Percentiles rank a stretch among this genome's conserved stretches.
Evolutionary conservation across 352 stramenopile species (phyloP).

Genomic region (Pythium vanterpoolii): DNA sequence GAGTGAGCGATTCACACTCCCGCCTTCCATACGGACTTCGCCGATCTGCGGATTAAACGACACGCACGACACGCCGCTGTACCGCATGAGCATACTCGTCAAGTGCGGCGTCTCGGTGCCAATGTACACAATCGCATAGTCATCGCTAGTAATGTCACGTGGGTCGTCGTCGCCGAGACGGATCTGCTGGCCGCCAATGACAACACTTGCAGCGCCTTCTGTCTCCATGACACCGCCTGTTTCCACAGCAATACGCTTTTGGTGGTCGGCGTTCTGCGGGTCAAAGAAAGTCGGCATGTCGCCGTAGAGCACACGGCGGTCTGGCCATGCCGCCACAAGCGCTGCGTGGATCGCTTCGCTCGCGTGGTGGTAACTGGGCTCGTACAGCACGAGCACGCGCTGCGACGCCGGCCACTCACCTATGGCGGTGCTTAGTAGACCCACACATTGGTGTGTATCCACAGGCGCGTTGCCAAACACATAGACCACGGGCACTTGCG

Average conservation of each 20-base stretch:
- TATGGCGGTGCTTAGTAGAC: conserved; percentile 34
- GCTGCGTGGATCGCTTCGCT: conserved; percentile 47
- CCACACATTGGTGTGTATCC: conserved; percentile 53
- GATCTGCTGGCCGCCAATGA: conserved; percentile 66
- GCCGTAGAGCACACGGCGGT: conserved; percentile 48
- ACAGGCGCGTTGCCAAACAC: conserved; percentile 80
- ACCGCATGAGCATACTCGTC: conserved; percentile 79
- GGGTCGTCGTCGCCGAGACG: conserved; percentile 24
- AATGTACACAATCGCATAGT: conserved; percentile 65
- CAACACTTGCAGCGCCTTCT: conserved; percentile 2
- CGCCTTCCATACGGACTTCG: conserved; percentile 48
- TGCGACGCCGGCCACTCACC: conserved; percentile 33
- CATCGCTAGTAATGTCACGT: conserved; percentile 32
- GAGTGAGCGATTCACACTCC: conserved; percentile 63
- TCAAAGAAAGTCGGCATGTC: conserved; percentile 75
- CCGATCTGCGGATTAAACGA: conserved; percentile 64
- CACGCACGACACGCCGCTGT: conserved; percentile 61
- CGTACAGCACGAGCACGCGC: conserved; percentile 88
- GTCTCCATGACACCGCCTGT: neutral
- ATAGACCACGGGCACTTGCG: conserved; percentile 89
- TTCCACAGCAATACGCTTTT: conserved; percentile 8
- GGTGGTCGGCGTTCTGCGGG: conserved; percentile 31
- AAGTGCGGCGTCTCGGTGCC: conserved; percentile 73
- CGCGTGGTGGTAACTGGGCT: conserved; percentile 87
- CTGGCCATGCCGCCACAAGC: conserved; percentile 35